phyloP scores from a whole-genome alignment of 768 basidiomycete genomes.

The Termitomyces sp. region DNA sequence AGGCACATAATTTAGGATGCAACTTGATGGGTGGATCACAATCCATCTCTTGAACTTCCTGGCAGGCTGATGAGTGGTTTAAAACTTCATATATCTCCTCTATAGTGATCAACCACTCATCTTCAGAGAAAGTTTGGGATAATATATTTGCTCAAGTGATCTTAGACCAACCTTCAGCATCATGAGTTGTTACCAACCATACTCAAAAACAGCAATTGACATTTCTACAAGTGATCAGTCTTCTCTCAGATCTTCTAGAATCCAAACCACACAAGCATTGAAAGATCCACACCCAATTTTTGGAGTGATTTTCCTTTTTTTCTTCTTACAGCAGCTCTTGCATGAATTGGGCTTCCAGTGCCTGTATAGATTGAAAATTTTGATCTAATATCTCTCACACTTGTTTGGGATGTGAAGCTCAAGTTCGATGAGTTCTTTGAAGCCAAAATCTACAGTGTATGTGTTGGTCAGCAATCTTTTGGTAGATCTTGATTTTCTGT shows the following conservation, averaged over 20 bases:
- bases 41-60: neutral
- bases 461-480: neutral
- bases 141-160: neutral
- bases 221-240: neutral
- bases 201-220: neutral
- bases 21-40: neutral
- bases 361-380: neutral
- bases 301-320: neutral
- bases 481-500: neutral
- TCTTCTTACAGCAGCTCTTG: neutral
- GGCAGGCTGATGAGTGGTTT: neutral
- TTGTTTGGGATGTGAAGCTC: neutral
- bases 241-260: neutral
- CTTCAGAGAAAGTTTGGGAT: neutral
- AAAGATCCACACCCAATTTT: neutral
- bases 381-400: neutral
- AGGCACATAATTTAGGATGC: neutral
- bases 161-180: neutral
- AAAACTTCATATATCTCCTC: neutral
- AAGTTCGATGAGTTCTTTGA: neutral
- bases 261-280: neutral
- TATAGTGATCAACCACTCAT: neutral
- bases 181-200: neutral
- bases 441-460: neutral
- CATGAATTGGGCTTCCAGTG: neutral